phyloP scores from a whole-genome alignment of 2,329 filamentous ascomycete genomes.

The Ambrosiella beaveri region DNA sequence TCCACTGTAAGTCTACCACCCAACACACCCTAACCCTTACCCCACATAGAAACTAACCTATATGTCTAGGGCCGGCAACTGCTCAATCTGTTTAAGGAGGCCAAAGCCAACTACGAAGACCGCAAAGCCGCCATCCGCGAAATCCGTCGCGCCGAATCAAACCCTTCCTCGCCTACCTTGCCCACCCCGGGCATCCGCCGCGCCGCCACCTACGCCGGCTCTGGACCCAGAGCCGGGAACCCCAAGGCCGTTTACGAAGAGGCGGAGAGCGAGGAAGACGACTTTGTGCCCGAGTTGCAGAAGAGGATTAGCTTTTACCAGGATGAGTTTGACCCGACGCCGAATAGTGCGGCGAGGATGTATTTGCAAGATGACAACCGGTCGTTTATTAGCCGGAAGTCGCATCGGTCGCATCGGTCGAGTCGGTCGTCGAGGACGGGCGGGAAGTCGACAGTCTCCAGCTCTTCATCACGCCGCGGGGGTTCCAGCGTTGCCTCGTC shows the following conservation, averaged over 20 bases:
- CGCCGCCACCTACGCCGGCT: conserved; percentile 15
- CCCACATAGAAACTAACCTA: background rate
- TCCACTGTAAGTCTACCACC: conserved; percentile 47
- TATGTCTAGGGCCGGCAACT: conserved; percentile 63
- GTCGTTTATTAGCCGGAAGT: conserved; percentile 23
- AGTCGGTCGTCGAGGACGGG: conserved; percentile 7
- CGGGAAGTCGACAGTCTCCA: conserved; percentile 3
- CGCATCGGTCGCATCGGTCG: conserved; percentile 14
- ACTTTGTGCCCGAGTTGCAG: conserved; percentile 14
- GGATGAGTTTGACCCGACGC: conserved; percentile 16
- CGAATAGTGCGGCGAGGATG: conserved; percentile 8
- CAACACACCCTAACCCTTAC: conserved; percentile 2
- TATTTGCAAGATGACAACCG: conserved; percentile 22
- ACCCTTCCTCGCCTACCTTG: conserved; percentile 17
- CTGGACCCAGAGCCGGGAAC: background rate
- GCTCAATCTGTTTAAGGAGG: conserved; percentile 80
- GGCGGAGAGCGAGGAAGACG: conserved; percentile 12
- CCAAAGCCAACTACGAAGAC: conserved; percentile 71
- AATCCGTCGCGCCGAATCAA: conserved; percentile 44
- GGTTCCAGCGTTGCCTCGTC: conserved; percentile 12
- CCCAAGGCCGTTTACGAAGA: conserved; percentile 13
- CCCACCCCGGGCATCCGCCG: conserved; percentile 14
- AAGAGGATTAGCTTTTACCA: conserved; percentile 16
- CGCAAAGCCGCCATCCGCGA: conserved; percentile 69
- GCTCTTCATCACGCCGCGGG: conserved; percentile 14